Percentiles rank a stretch among this genome's conserved stretches.
phyloP scores from a whole-genome alignment of 164 flowering plant species.

The Nymphaea colorata region DNA sequence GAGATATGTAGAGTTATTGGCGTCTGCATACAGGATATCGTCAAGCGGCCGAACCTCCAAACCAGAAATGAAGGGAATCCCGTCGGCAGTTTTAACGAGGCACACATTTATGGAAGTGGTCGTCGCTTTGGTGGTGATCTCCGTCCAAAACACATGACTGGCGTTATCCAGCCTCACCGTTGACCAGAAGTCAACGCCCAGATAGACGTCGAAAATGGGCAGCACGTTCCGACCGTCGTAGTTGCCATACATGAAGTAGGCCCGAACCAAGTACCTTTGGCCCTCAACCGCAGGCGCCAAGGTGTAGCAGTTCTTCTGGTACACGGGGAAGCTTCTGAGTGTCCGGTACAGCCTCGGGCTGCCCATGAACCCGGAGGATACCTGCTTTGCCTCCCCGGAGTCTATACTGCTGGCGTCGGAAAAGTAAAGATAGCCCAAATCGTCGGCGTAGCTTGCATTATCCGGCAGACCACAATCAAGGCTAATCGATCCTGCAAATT shows the following conservation, averaged over 20 bases:
- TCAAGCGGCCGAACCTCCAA: neutral
- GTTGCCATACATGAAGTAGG: slow-evolving; percentile 36
- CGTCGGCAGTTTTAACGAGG: neutral
- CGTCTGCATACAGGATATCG: neutral
- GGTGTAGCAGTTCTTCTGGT: slow-evolving; percentile 22
- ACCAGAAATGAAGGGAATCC: neutral
- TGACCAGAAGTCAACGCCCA: slow-evolving; percentile 28
- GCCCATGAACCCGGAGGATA: neutral
- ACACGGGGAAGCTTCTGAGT: slow-evolving; percentile 3
- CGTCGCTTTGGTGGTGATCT: neutral
- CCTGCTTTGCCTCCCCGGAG: neutral
- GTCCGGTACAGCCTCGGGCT: neutral
- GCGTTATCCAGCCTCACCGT: slow-evolving; percentile 5
- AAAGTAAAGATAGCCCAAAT: neutral
- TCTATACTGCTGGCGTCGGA: neutral
- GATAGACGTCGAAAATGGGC: slow-evolving; percentile 27
- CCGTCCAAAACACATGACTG: neutral
- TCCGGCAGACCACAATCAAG: slow-evolving; percentile 2
- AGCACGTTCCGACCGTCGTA: slow-evolving; percentile 15
- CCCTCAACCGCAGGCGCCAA: slow-evolving; percentile 8
- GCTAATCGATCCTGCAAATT: slow-evolving; percentile 1
- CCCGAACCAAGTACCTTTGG: slow-evolving; percentile 23
- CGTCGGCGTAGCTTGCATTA: too few species aligned
- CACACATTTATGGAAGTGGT: neutral
- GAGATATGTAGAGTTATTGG: neutral